Evolutionary conservation across 495 filamentous ascomycete species (phyloP).

Genomic region (Penicillium maclennaniae): DNA sequence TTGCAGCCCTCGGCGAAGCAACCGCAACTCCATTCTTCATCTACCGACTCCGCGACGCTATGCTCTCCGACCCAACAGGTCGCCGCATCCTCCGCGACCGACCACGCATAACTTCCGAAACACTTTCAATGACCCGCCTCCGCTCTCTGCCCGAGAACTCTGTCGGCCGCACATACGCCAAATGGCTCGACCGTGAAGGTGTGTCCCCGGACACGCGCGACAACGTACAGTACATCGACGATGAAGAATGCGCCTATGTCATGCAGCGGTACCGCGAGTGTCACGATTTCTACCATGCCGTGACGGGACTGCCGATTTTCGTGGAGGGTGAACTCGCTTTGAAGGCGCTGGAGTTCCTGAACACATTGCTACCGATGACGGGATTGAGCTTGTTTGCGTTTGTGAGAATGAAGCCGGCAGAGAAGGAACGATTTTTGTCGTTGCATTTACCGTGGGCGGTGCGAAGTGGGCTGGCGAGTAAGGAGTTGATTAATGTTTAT

Average conservation of each 20-base stretch:
- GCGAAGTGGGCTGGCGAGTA: constrained; percentile 67
- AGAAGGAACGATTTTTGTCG: constrained; percentile 66
- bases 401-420: constrained; percentile 67
- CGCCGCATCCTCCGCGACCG: constrained; percentile 87
- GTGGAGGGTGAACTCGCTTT: constrained; percentile 91
- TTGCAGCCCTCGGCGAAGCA: constrained; percentile 87
- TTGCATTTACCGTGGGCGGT: constrained; percentile 90
- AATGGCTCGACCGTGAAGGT: constrained; percentile 87
- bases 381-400: constrained; percentile 72
- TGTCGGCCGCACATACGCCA: constrained; percentile 79
- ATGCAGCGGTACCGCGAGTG: constrained; percentile 98
- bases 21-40: constrained; percentile 96
- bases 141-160: constrained; percentile 67
- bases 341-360: constrained; percentile 95
- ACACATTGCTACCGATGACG: constrained; percentile 93
- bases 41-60: constrained; percentile 81
- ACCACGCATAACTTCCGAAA: constrained; percentile 79
- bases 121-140: constrained; percentile 66
- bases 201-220: constrained; percentile 87
- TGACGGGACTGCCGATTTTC: constrained; percentile 88
- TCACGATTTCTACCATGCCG: constrained; percentile 97
- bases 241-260: constrained; percentile 93
- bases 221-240: constrained; percentile 82
- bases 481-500: constrained; percentile 93
- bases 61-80: constrained; percentile 80